These are phyloP conservation scores for Cnidoscolus chayamansa DNA, from an alignment of 441 rosid species.

Conservation along the genomic window DNA sequence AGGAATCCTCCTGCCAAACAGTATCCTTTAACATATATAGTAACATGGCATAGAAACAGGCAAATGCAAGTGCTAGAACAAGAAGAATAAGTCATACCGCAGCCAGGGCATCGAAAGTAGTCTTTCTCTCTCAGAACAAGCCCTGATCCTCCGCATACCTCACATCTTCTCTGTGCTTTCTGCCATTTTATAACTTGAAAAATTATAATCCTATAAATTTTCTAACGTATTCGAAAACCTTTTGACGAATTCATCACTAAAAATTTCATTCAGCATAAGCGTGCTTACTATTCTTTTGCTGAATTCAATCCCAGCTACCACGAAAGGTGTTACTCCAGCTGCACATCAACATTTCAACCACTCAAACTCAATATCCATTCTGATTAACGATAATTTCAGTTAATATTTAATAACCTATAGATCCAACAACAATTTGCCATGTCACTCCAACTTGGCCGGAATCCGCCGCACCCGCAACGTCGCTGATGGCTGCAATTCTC, in stretches of 20 bases:
- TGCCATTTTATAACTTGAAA: slow-evolving; percentile 26
- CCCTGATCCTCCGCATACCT: slow-evolving; percentile 63
- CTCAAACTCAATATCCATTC: neutral
- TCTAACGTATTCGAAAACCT: too few relatives aligned
- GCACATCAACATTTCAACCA: slow-evolving; percentile 22
- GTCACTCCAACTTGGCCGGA: slow-evolving; percentile 45
- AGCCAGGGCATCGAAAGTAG: slow-evolving; percentile 60
- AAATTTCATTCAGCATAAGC: neutral
- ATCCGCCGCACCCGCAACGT: slow-evolving; percentile 38
- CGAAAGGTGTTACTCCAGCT: slow-evolving; percentile 81
- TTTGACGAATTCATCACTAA: neutral
- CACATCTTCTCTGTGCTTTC: slow-evolving; percentile 76
- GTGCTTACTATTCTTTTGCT: slow-evolving; percentile 75
- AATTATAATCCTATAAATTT: too few relatives aligned
- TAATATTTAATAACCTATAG: slow-evolving; percentile 40
- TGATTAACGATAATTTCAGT: neutral
- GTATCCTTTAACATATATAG: neutral
- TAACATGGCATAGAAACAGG: neutral
- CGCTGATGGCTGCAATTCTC: slow-evolving; percentile 34
- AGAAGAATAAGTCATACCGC: slow-evolving; percentile 42
- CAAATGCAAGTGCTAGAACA: neutral
- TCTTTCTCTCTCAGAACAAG: slow-evolving; percentile 52
- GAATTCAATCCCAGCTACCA: slow-evolving; percentile 88
- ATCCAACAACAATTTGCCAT: slow-evolving; percentile 75
- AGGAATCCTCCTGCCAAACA: slow-evolving; percentile 71